These are phyloP conservation scores for Cryptomeria japonica DNA, from an alignment of 75 land plant species.

Conservation along the genomic window DNA sequence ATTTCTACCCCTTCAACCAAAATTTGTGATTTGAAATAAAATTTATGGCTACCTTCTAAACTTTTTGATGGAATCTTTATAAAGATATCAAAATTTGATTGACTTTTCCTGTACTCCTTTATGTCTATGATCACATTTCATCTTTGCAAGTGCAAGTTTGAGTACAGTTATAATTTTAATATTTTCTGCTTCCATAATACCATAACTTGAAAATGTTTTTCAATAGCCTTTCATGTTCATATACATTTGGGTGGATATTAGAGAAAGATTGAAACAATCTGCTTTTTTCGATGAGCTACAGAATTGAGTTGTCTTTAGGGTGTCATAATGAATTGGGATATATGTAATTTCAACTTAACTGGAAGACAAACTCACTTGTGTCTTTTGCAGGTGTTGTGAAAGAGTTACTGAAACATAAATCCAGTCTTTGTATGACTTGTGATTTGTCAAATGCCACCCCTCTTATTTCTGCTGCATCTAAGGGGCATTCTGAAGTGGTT, in stretches of 20 bases:
- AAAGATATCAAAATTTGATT: neutral
- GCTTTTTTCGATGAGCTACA: neutral
- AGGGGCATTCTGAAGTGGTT: constrained; percentile 29
- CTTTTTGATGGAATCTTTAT: neutral
- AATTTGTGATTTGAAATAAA: neutral
- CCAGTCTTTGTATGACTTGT: constrained; percentile 15
- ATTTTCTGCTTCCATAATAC: neutral
- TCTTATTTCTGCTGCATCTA: constrained; percentile 33
- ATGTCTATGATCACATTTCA: neutral
- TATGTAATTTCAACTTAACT: neutral
- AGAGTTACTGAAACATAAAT: constrained; percentile 27
- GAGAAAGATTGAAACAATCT: neutral
- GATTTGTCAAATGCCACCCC: constrained; percentile 32
- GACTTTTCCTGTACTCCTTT: neutral
- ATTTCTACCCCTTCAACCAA: neutral
- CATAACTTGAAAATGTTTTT: neutral
- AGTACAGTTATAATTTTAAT: neutral
- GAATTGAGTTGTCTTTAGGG: neutral
- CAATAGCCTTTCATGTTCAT: neutral
- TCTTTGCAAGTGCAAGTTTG: neutral
- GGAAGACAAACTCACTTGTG: neutral
- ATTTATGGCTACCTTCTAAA: neutral
- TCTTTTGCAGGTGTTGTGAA: constrained; percentile 31
- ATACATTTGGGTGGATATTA: neutral
- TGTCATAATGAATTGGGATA: neutral